phyloP scores from a whole-genome alignment of 1,284 basidiomycete genomes.

The Puccinia horiana region DNA sequence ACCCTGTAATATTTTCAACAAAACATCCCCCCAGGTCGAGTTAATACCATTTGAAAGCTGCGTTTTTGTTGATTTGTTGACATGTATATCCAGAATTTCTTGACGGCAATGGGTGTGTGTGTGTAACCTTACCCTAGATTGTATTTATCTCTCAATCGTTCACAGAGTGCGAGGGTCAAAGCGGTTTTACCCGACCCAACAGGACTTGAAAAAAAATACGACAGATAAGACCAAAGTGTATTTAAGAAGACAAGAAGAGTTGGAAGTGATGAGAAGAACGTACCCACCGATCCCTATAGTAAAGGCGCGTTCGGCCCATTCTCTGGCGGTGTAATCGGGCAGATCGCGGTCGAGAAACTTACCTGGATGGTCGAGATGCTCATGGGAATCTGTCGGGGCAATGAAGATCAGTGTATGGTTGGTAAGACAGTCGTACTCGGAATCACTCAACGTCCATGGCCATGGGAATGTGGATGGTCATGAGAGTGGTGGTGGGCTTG shows the following conservation, averaged over 20 bases:
- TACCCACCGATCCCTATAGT: constrained; percentile 96
- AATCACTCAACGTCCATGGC: constrained; percentile 39
- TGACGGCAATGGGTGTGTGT: no score
- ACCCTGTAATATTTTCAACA: constrained; percentile 59
- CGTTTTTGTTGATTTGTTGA: no score
- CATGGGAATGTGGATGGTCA: constrained; percentile 10
- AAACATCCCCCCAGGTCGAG: no score
- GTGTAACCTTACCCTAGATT: constrained; percentile 70
- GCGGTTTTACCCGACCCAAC: constrained; percentile 98
- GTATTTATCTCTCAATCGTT: constrained; percentile 74
- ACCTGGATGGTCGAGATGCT: constrained; percentile 63
- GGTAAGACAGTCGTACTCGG: not conserved
- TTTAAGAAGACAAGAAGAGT: not conserved
- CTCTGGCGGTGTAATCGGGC: constrained; percentile 78
- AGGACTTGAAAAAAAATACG: constrained; percentile 57
- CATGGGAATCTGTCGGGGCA: constrained; percentile 49
- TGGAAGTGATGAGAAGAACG: constrained; percentile 53
- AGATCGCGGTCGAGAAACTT: constrained; percentile 90
- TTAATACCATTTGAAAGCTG: no score
- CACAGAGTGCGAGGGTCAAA: constrained; percentile 86
- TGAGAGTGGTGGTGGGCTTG: constrained; percentile 7
- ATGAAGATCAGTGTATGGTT: not conserved
- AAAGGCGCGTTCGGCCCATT: constrained; percentile 91
- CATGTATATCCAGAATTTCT: no score
- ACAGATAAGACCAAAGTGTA: not conserved